Conservation (phyloP, 352 stramenopile genomes). For the Pythium phragmitis region DNA sequence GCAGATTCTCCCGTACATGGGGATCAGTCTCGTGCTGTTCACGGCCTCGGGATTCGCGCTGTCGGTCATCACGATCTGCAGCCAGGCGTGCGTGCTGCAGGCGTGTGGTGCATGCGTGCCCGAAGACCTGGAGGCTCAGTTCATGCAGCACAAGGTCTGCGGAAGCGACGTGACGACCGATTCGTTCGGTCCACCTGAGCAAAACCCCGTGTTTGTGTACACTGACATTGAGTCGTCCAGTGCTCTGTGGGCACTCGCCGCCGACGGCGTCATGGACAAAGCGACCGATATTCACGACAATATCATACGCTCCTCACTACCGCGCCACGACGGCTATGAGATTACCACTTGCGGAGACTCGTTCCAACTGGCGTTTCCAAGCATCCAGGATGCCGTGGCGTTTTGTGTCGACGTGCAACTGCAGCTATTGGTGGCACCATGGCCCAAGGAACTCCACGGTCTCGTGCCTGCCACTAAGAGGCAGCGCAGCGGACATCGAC, state of each 20-base stretch:
- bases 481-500: conserved; percentile 32
- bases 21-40: conserved; percentile 11
- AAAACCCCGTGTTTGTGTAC: conserved; percentile 66
- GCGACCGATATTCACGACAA: conserved; percentile 61
- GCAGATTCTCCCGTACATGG: conserved; percentile 11
- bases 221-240: conserved; percentile 79
- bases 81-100: conserved; percentile 11
- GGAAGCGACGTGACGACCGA: conserved; percentile 19
- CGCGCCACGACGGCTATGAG: conserved; percentile 61
- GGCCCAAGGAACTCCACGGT: conserved; percentile 50
- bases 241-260: conserved; percentile 50
- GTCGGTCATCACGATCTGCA: conserved; percentile 8
- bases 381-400: conserved; percentile 48
- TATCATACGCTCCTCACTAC: conserved; percentile 45
- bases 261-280: conserved; percentile 45
- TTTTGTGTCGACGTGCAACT: conserved; percentile 67
- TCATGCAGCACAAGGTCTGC: conserved; percentile 19
- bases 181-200: conserved; percentile 23
- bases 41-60: conserved; percentile 6
- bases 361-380: conserved; percentile 72
- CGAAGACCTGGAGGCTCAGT: conserved; percentile 14
- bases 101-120: conserved; percentile 2
- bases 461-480: conserved; percentile 52
- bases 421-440: conserved; percentile 46
- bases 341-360: conserved; percentile 70